phyloP scores from a whole-genome alignment of 2,329 filamentous ascomycete species.

The Huntiella moniliformis region DNA sequence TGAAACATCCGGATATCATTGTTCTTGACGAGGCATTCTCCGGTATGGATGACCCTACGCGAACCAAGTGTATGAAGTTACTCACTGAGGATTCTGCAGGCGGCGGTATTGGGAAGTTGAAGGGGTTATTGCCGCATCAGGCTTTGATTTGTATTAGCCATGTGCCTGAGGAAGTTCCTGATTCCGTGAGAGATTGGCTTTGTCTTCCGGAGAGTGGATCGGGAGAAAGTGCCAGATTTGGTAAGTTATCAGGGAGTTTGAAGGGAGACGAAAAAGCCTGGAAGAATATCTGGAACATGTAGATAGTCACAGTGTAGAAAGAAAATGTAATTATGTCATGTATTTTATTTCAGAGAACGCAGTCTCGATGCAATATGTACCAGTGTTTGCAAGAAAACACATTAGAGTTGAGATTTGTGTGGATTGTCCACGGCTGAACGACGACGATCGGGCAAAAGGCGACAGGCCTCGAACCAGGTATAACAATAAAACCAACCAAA shows the following conservation, averaged over 20 bases:
- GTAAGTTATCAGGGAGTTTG: conserved; percentile 42
- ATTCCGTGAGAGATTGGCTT: conserved; percentile 66
- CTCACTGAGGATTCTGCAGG: conserved; percentile 28
- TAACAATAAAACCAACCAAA: conserved; percentile 1
- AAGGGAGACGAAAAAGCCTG: conserved; percentile 38
- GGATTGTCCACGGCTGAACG: conserved; percentile 6
- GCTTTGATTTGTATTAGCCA: conserved; percentile 88
- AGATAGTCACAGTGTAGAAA: not conserved
- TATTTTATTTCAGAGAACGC: not conserved
- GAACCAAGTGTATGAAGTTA: conserved; percentile 77
- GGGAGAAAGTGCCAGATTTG: conserved; percentile 40
- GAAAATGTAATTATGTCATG: not conserved
- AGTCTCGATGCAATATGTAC: not conserved
- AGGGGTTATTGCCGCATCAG: conserved; percentile 49
- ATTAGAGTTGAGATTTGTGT: conserved; percentile 10
- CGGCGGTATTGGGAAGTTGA: conserved; percentile 24
- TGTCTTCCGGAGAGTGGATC: conserved; percentile 63
- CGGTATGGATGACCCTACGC: conserved; percentile 60
- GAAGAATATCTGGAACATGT: conserved; percentile 43
- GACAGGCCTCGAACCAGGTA: not conserved
- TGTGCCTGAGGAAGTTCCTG: conserved; percentile 74
- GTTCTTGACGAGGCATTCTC: conserved; percentile 79
- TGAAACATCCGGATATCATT: conserved; percentile 65
- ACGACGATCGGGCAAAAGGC: conserved; percentile 3
- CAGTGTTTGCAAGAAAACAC: not conserved